Evolutionary conservation across 139 green algal genomes (phyloP), one percentile per base, ranked within the genome.

Genomic region (Monoraphidium neglectum): DNA sequence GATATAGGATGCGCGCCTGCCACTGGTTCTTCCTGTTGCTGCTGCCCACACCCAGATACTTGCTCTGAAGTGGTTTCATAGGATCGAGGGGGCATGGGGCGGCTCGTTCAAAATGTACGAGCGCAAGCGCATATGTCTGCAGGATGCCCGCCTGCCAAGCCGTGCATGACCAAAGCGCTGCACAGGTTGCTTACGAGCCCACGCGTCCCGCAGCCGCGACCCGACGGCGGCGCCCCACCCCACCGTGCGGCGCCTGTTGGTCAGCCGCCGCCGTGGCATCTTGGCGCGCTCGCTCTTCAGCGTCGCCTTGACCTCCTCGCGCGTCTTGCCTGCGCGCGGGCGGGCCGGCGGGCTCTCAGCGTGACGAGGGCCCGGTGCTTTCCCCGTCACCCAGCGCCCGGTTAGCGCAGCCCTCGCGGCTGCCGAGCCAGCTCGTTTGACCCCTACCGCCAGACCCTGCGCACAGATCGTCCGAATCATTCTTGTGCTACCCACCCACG

Each of bases 11-110:
- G 70, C 89, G 81, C 3, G 89, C 89, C 82, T 94, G 89, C 89
- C 89, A 94, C 84, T 94, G 89, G 73, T 93, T 92, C 71, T 92
- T 92, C 63, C 89, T 78, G 84, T 93, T 92, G 81, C 78, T 88
- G 72, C 73, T 82, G 26, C 89, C 89, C 53, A 94, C 89, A n/a
- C 89, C 89, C 78, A 94, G 89, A 76, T 85, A 94, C 30, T 72
- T 80, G 26, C 36, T 57, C 46, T 40, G 26, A 8, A 12, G 43
- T 8, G 43, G 8, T 8, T 8, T 8, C 8, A 12, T 8, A 21
- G 43, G 43, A 51, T 51, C 12, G 43, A n/a, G n/a, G n/a, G n/a
- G n/a, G n/a, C n/a, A n/a, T n/a, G n/a, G n/a, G n/a, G n/a, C n/a
- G n/a, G n/a, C n/a, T n/a, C n/a, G n/a, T n/a, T n/a, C n/a, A n/a